Evolutionary conservation across 768 basidiomycete genomes (phyloP).

Genomic region (Leccinum variicolor): DNA sequence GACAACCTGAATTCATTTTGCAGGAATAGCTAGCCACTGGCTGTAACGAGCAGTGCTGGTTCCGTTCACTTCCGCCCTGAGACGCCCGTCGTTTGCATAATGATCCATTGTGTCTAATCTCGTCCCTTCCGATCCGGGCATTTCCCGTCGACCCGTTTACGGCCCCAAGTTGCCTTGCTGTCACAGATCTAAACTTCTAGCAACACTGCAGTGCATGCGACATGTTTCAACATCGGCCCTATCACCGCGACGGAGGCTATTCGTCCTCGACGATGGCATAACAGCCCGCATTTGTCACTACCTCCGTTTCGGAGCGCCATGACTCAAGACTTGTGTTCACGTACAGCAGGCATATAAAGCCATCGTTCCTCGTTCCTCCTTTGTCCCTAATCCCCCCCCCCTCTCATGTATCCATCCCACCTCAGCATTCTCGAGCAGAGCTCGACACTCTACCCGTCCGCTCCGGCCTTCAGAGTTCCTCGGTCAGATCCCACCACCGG

Average conservation of each 20-base stretch:
- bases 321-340: slow-evolving; percentile 13
- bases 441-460: slow-evolving; percentile 45
- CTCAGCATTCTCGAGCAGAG: slow-evolving; percentile 60
- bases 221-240: slow-evolving; percentile 33
- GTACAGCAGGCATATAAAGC: slow-evolving; percentile 34
- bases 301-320: slow-evolving; percentile 28
- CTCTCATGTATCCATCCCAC: slow-evolving; percentile 43
- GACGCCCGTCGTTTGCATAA: slow-evolving; percentile 20
- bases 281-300: slow-evolving; percentile 28
- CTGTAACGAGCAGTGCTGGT: slow-evolving; percentile 20
- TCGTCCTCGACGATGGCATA: slow-evolving; percentile 23
- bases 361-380: not conserved
- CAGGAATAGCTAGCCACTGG: slow-evolving; percentile 21
- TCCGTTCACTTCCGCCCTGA: slow-evolving; percentile 16
- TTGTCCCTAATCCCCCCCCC: slow-evolving; percentile 6
- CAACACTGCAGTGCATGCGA: slow-evolving; percentile 31
- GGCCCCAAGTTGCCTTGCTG: slow-evolving; percentile 22
- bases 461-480: slow-evolving; percentile 61
- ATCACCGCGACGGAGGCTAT: slow-evolving; percentile 36
- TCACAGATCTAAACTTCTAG: slow-evolving; percentile 27
- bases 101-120: slow-evolving; percentile 20
- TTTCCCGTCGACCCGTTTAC: slow-evolving; percentile 20
- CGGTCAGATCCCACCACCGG: slow-evolving; percentile 41
- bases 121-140: slow-evolving; percentile 13
- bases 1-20: slow-evolving; percentile 22